These are phyloP conservation scores for Vigna reflexopilosa DNA, from an alignment of 306 rosid species.

Conservation along the genomic window DNA sequence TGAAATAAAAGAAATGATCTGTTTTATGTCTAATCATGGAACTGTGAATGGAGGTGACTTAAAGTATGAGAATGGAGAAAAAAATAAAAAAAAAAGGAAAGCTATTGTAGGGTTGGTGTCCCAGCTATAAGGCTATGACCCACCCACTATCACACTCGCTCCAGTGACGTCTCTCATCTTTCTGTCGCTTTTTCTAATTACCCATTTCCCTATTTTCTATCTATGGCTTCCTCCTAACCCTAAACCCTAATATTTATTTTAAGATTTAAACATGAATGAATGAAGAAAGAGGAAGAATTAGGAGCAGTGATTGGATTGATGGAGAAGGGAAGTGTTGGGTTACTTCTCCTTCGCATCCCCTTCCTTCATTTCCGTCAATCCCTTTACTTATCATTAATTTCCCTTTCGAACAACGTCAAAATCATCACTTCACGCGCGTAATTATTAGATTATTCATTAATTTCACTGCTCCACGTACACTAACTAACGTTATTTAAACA, in stretches of 20 bases:
- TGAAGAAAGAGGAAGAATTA: slow-evolving; percentile 47
- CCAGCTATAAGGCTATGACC: slow-evolving; percentile 33
- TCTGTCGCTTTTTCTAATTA: slow-evolving; percentile 38
- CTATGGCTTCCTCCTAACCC: background rate
- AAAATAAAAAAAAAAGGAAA: background rate
- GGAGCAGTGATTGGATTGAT: slow-evolving; percentile 58
- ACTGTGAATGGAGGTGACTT: slow-evolving; percentile 63
- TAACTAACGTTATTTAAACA: no score
- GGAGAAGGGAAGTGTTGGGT: slow-evolving; percentile 6
- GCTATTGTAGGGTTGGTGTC: slow-evolving; percentile 44
- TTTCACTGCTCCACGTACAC: background rate
- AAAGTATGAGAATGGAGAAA: slow-evolving; percentile 53
- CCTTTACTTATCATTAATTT: background rate
- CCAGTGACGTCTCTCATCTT: slow-evolving; percentile 55
- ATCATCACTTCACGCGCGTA: slow-evolving; percentile 1
- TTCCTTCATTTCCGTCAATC: background rate
- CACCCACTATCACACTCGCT: slow-evolving; percentile 39
- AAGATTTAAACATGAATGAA: background rate
- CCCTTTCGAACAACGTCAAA: background rate
- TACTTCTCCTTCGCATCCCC: background rate
- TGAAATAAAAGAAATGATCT: background rate
- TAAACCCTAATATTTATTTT: background rate
- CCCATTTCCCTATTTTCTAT: no score
- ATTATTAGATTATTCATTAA: slow-evolving; percentile 1
- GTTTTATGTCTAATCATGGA: slow-evolving; percentile 36